Evolutionary conservation across 2,329 filamentous ascomycete species (phyloP), one percentile per base, ranked within the genome.

Genomic region (Ceratocystis alfenasii): DNA sequence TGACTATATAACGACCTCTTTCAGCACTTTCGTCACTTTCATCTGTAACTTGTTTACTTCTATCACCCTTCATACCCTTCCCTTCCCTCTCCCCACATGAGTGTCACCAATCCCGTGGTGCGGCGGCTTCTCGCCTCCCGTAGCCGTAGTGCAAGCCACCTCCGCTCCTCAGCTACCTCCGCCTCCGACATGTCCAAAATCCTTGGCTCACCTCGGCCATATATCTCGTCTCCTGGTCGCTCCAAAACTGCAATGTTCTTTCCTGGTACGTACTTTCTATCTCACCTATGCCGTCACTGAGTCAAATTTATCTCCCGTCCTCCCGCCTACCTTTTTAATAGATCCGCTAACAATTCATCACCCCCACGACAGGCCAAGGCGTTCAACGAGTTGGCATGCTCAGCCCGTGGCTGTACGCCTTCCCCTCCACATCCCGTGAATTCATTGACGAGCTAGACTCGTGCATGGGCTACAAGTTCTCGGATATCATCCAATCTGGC

Each of bases 321-420:
- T 30, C 28, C 4, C 17, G 30, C 12, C 57, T 53, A 15, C 36
- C 36, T 41, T 41, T 15, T 41, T 8, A 4, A 15, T 5, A 41
- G 12, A 41, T 15, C 12, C 4, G 33, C 66, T 69, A 45, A 68
- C 67, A 41, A 12, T 41, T 5, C 3, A 41, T 66, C 62, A 33
- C n/a, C n/a, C 15, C 0, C 15, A 7, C 5, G 28, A 44, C 22
- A 92, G 90, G 90, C 71, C 90, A 95, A 77, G 90, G 90, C 70
- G 90, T 95, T 20, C 90, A 95, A 74, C 87, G 89, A 73, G 88
- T 95, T 63, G 90, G 89, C 75, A 95, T 95, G 90, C 80, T 89
- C 66, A 84, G 81, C 44, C 87, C 90, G 57, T 96, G 93, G 91
- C 80, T 95, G 70, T 84, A 91, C 72, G 86, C 87, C 67, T 97